phyloP scores from a whole-genome alignment of 495 filamentous ascomycete species.

The Hyaloscypha variabilis region DNA sequence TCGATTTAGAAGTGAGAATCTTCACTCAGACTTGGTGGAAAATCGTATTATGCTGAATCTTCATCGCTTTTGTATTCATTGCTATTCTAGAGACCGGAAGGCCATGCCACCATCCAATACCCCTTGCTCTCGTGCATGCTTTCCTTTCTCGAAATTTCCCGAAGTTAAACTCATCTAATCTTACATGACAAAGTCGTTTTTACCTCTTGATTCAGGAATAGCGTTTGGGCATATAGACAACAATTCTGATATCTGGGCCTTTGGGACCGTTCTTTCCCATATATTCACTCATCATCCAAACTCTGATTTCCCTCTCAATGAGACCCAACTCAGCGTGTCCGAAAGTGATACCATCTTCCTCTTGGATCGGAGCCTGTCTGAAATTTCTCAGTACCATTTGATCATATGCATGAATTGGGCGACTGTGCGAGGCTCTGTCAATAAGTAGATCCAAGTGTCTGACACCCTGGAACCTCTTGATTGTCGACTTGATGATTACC shows the following conservation, averaged over 20 bases:
- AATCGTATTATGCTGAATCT: no score
- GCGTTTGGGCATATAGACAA: not conserved
- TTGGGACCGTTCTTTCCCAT: not conserved
- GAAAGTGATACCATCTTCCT: not conserved
- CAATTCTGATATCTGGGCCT: not conserved
- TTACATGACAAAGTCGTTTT: not conserved
- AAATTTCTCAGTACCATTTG: not conserved
- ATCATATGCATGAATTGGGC: not conserved
- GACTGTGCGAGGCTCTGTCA: not conserved
- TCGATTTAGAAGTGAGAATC: no score
- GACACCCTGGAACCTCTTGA: not conserved
- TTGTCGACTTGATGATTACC: not conserved
- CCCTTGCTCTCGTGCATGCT: not conserved
- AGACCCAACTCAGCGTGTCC: constrained; percentile 2
- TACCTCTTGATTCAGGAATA: not conserved
- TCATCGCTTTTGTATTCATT: no score
- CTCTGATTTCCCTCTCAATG: not conserved
- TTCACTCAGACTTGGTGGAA: no score
- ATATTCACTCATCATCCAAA: not conserved
- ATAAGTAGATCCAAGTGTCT: not conserved
- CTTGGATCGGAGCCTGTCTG: not conserved
- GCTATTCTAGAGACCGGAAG: not conserved
- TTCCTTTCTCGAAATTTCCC: not conserved
- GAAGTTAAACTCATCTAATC: not conserved
- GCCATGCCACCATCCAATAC: not conserved